Evolutionary conservation across 176 grass and related monocot species (phyloP).

Genomic region (Aechmea fasciata): DNA sequence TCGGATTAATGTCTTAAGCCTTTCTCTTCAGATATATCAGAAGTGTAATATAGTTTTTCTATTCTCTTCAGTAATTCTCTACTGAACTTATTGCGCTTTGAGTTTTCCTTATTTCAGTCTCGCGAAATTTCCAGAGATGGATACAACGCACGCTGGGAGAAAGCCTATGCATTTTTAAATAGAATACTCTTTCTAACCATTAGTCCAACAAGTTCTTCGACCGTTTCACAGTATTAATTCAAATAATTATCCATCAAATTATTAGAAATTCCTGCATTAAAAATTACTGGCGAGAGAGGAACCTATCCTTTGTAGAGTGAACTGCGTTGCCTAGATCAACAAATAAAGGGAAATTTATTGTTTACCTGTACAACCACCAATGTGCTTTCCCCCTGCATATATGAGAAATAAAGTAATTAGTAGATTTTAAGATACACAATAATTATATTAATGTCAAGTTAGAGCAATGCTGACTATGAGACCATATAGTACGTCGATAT

Average conservation of each 20-base stretch:
- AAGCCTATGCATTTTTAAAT: too few relatives aligned
- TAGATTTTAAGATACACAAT: constrained; percentile 10
- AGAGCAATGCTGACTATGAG: neutral
- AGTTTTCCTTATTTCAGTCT: too few relatives aligned
- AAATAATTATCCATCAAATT: neutral
- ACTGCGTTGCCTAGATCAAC: neutral
- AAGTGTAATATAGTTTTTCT: constrained; percentile 2
- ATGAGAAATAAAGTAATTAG: constrained; percentile 10
- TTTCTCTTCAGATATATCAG: neutral
- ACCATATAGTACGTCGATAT: neutral
- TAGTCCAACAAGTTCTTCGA: too few relatives aligned
- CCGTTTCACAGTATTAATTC: neutral
- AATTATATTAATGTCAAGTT: neutral
- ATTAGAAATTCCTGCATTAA: neutral
- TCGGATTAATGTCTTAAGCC: neutral
- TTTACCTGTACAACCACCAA: constrained; percentile 90
- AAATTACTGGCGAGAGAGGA: constrained; percentile 10
- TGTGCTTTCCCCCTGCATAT: constrained; percentile 70
- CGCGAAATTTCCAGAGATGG: too few relatives aligned
- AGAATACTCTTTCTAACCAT: too few relatives aligned
- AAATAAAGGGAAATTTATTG: constrained; percentile 7
- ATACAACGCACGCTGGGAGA: too few relatives aligned
- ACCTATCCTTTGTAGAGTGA: neutral
- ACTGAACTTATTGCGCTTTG: too few relatives aligned
- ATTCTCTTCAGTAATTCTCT: too few relatives aligned